Conservation (phyloP, 192 early-diverging fungal genomes). For the Coemansia sp. region DNA sequence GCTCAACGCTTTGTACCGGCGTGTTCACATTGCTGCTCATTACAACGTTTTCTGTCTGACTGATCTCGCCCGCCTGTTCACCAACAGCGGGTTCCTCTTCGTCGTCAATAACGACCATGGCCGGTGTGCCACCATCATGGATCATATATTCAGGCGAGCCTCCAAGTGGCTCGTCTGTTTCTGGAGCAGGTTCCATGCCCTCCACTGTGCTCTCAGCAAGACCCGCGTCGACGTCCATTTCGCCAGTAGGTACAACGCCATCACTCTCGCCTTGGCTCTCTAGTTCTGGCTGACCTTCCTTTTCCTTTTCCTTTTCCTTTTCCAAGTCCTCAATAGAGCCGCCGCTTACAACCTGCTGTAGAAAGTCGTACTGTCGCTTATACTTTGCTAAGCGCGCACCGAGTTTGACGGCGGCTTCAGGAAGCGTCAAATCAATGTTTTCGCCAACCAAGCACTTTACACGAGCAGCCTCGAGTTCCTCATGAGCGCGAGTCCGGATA, state of each 20-base stretch:
- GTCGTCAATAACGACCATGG: conserved; percentile 3
- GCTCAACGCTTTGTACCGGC: conserved; percentile 19
- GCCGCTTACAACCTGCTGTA: conserved; percentile 38
- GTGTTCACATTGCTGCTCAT: conserved; percentile 21
- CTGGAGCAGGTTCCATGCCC: not conserved
- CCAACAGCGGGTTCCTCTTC: not conserved
- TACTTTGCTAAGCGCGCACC: conserved; percentile 25
- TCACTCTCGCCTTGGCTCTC: not conserved
- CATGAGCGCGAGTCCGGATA: conserved; percentile 48
- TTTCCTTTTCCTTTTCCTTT: not conserved
- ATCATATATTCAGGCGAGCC: not conserved
- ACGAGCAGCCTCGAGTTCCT: conserved; percentile 53
- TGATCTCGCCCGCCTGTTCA: not conserved
- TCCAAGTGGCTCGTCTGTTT: not conserved
- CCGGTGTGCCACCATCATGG: not conserved
- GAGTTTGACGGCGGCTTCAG: conserved; percentile 37
- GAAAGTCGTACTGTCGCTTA: conserved; percentile 38
- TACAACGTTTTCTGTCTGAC: not conserved
- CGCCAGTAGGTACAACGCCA: not conserved
- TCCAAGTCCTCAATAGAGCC: conserved; percentile 21
- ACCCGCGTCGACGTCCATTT: conserved; percentile 11
- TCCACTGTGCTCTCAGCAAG: not conserved
- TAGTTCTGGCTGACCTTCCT: not conserved
- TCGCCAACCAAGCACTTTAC: conserved; percentile 45
- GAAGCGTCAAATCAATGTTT: conserved; percentile 45